Conservation (phyloP, 176 grass and related monocot genomes). For the Aegilops umbellulata region DNA sequence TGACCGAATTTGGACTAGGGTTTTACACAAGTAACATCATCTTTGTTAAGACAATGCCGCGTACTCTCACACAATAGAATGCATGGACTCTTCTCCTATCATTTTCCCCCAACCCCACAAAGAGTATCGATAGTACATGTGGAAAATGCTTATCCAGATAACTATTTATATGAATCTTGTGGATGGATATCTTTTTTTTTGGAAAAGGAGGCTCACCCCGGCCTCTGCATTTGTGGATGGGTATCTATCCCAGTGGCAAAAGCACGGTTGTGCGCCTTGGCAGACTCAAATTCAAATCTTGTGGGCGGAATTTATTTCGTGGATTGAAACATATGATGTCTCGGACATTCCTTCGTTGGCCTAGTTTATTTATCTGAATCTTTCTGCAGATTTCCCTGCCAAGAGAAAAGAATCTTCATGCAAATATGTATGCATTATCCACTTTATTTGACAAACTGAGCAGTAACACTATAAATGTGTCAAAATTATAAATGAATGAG, state of each 20-base stretch:
- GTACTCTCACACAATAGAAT: not conserved
- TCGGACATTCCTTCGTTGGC: no score
- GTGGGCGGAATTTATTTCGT: no score
- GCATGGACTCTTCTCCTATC: not conserved
- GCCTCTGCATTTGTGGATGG: no score
- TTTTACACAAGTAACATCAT: no score
- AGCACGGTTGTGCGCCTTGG: no score
- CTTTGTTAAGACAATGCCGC: not conserved
- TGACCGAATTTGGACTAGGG: no score
- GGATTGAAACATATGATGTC: no score
- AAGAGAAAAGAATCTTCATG: no score
- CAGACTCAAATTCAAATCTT: no score
- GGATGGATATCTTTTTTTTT: no score
- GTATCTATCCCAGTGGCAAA: no score
- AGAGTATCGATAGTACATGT: not conserved
- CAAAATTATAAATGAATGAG: not conserved
- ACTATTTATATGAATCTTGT: not conserved
- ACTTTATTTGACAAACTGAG: not conserved
- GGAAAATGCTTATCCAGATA: not conserved
- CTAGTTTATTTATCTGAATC: not conserved
- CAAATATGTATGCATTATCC: not conserved
- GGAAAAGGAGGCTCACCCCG: no score
- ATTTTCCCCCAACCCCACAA: not conserved
- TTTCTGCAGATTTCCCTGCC: not conserved
- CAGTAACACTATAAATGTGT: not conserved